phyloP scores from a whole-genome alignment of 257 asterid genomes.

The Solanum chmielewskii region DNA sequence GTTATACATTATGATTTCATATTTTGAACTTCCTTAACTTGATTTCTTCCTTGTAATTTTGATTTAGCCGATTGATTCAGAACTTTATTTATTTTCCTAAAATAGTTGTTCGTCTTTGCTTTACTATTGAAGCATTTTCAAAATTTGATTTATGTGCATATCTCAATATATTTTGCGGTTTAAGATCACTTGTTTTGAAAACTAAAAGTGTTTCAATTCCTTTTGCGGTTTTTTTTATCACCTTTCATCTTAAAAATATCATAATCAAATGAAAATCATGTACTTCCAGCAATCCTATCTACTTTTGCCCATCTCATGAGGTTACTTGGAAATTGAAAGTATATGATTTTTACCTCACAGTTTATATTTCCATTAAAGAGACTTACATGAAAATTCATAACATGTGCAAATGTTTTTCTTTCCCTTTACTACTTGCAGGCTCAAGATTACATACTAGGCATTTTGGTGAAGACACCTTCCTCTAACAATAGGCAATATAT shows the following conservation, averaged over 20 bases:
- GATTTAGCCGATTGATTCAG: too few relatives aligned
- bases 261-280: too few relatives aligned
- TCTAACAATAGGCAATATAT: conserved; percentile 55
- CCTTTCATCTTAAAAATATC: neutral
- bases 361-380: neutral
- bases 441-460: conserved; percentile 88
- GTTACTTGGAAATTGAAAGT: neutral
- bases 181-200: neutral
- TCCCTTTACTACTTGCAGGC: conserved; percentile 40
- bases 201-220: neutral
- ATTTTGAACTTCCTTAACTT: too few relatives aligned
- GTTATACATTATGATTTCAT: too few relatives aligned
- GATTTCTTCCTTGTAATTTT: too few relatives aligned
- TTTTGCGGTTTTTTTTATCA: neutral
- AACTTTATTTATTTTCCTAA: too few relatives aligned
- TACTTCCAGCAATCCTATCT: neutral
- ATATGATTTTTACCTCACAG: neutral
- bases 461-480: conserved; percentile 62
- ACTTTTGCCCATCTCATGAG: neutral
- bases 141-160: too few relatives aligned
- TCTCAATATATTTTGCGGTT: neutral
- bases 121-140: too few relatives aligned
- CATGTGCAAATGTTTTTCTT: neutral
- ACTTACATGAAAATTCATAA: neutral
- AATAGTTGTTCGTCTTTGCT: too few relatives aligned